Base-by-base conservation (phyloP, 106 monocot species). In the Dendrobium chrysotoxum region DNA sequence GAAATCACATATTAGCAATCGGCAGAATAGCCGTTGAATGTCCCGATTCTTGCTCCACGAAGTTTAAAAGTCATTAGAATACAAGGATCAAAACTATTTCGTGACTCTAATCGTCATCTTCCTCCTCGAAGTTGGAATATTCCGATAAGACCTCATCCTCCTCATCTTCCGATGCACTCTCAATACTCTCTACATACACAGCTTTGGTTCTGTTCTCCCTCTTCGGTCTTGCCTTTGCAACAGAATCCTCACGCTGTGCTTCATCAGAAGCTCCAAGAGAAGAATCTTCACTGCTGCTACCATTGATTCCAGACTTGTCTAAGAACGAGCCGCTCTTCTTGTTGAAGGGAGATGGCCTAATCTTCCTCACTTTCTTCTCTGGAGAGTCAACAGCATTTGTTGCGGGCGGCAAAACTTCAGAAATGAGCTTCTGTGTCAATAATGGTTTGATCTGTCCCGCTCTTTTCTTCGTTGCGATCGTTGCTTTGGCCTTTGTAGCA, bases 331-430 rank as follows among this genome's bases (percentile, higher is more conserved):
- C 88, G 30, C 95, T 98, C 85, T 98, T 98, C 88, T 94, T 98
- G 77, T 98, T 92, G 85, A 98, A 95, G 2, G 97, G 94, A 15
- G 97, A 98, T 4, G 77, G 82, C 28, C 95, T 89, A 67, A 92
- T 95, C 88, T 89, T 98, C 81, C 97, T 86, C 21, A 95, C 94
- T 80, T 98, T 98, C 81, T 91, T 94, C 76, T 95, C 89, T 4
- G 97, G 97, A 2, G 94, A 94, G 31, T 17, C 67, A 18, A 42
- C 58, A 23, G 39, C 64, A 42, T 80, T 68, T 38, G 82, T 85
- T 2, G 31, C 81, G n/a, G 90, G 87, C 77, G 87, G 90, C 75
- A 87, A 40, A 53, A 87, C 76, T 26, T 86, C 83, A 7, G 81
- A 83, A 26, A 88, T 86, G 21, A 83, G 50, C 54, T 82, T 89